Evolutionary conservation across 257 asterid genomes (phyloP), one percentile per base, ranked within the genome.

Genomic region (Solanum pinnatisectum): DNA sequence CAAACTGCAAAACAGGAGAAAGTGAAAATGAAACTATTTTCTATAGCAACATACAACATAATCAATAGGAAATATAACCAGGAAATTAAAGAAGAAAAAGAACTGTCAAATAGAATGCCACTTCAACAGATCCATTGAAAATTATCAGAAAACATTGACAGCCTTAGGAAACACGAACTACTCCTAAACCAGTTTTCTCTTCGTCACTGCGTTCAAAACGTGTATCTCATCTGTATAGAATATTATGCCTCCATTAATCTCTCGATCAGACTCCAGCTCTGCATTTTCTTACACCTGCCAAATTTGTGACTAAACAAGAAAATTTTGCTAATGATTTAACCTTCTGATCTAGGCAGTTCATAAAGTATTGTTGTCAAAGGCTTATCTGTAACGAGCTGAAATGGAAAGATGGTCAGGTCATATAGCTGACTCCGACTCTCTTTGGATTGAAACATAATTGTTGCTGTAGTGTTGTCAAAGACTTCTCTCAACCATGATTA

Each of bases 1-100:
- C 98, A 91, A 96, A 96, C 99, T 95, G 95, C 91, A 91, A 86
- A 44, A 59, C 52, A 89, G 77, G 87, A 68, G 18, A 42, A 59
- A 30, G 42, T 27, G 0, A 30, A 56, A 15, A 35, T 18, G 65
- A 83, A 27, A 44, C 18, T 23, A 39, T 30, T 87, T 16, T 83
- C 87, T 33, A n/a, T 59, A 59, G 35, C 87, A 83, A 52, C 23
- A 27, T 67, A 71, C 30, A 73, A 76, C 30, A 60, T 22, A 85
- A 46, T 40, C 76, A 87, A 20, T 67, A 33, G 13, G 8, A 88
- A 83, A 74, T 25, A 10, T 18, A 37, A 23, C 36, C 25, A 20
- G 81, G 32, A 78, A 78, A 25, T 49, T 44, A 36, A 83, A 25
- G 79, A 63, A 52, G 3, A 35, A 36, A 60, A 68, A 14, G 83